Percentiles rank a stretch among this genome's conserved stretches.
phyloP scores from a whole-genome alignment of 768 basidiomycete genomes.

The Glaciozyma martinii region DNA sequence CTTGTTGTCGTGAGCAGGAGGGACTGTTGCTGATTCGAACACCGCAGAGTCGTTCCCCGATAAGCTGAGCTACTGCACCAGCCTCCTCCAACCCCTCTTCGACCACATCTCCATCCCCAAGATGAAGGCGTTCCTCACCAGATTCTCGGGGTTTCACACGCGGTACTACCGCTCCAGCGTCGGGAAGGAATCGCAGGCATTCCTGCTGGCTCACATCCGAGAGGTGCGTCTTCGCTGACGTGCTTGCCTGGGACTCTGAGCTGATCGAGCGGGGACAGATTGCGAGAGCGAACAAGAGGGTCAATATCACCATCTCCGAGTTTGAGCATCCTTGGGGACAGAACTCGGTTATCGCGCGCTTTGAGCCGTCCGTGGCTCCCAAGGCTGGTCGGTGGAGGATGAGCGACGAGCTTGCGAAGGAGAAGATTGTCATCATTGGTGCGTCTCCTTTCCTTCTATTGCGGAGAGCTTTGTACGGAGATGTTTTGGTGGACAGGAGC shows the following conservation, averaged over 20 bases:
- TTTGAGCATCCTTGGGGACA: slow-evolving; percentile 40
- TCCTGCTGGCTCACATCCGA: slow-evolving; percentile 39
- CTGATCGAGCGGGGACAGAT: slow-evolving; percentile 24
- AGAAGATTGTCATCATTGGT: slow-evolving; percentile 18
- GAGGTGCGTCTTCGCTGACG: neutral
- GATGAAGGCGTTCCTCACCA: slow-evolving; percentile 28
- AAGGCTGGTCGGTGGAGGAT: slow-evolving; percentile 23
- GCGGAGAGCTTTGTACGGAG: no score
- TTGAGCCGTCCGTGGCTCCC: slow-evolving; percentile 31
- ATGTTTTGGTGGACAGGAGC: no score
- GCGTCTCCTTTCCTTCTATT: slow-evolving; percentile 10
- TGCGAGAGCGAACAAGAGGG: slow-evolving; percentile 15
- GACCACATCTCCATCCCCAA: slow-evolving; percentile 13
- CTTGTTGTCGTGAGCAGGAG: neutral
- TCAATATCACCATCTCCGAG: slow-evolving; percentile 33
- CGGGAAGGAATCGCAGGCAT: slow-evolving; percentile 42
- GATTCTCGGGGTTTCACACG: slow-evolving; percentile 36
- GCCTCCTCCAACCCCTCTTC: slow-evolving; percentile 18
- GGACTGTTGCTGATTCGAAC: neutral
- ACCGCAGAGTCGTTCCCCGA: slow-evolving; percentile 18
- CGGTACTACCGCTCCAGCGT: slow-evolving; percentile 43
- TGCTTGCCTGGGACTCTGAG: neutral
- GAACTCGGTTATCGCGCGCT: slow-evolving; percentile 40
- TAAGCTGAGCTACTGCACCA: slow-evolving; percentile 17
- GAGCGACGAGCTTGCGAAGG: neutral